phyloP scores from a whole-genome alignment of 208 protist genomes.

The Wallacemonas rigidus region DNA sequence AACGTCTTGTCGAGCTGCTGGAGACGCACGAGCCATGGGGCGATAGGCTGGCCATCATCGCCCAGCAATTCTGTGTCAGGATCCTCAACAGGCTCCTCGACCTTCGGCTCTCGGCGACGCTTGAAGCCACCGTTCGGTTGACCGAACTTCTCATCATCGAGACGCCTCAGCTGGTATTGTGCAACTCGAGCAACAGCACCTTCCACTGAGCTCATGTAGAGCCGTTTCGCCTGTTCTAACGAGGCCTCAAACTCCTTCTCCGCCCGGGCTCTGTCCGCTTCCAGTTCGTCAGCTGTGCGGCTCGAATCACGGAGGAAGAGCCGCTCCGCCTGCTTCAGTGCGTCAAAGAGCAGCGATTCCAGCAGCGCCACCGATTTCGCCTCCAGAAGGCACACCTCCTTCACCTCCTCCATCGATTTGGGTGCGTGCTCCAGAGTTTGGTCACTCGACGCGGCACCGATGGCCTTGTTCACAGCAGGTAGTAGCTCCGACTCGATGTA shows the following conservation, averaged over 20 bases:
- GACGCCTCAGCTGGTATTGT: conserved; percentile 54
- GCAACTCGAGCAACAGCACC: conserved; percentile 72
- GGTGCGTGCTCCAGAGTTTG: conserved; percentile 25
- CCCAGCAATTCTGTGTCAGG: conserved; percentile 52
- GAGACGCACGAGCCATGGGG: conserved; percentile 78
- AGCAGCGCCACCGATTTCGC: conserved; percentile 67
- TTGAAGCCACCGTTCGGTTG: background rate
- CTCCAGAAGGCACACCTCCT: conserved; percentile 60
- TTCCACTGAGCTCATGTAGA: conserved; percentile 65
- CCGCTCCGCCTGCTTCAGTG: conserved; percentile 66
- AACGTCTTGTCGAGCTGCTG: conserved; percentile 86
- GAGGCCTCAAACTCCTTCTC: conserved; percentile 75
- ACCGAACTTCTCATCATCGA: conserved; percentile 16
- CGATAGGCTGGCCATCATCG: conserved; percentile 78
- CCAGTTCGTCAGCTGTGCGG: conserved; percentile 82
- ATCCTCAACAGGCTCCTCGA: conserved; percentile 23
- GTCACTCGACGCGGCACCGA: background rate
- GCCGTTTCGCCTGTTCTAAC: conserved; percentile 47
- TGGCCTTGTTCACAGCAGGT: background rate
- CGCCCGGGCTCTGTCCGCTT: conserved; percentile 53
- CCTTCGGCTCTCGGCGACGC: conserved; percentile 12
- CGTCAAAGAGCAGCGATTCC: conserved; percentile 68
- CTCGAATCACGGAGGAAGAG: conserved; percentile 76
- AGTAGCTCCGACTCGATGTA: conserved; percentile 9
- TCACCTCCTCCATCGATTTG: conserved; percentile 48